Evolutionary conservation across 306 rosid species (phyloP).

Genomic region (Astragalus membranaceus): DNA sequence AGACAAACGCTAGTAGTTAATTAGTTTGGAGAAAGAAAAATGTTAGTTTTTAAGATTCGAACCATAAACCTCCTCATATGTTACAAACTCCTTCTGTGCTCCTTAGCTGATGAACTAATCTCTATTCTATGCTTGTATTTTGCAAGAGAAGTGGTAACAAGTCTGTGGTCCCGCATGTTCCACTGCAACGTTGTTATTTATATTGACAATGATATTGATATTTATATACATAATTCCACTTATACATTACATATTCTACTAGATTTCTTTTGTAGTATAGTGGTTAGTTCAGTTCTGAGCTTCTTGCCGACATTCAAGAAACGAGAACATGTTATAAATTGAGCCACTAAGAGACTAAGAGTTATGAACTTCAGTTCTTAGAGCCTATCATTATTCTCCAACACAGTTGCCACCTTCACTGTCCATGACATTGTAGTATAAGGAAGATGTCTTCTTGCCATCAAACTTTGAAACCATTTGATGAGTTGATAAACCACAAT

Average conservation of each 20-base stretch:
- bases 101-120: no score
- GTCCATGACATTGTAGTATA: conserved; percentile 66
- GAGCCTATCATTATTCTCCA: conserved; percentile 31
- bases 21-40: no score
- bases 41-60: no score
- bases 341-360: not conserved
- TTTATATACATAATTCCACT: conserved; percentile 9
- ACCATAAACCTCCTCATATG: no score
- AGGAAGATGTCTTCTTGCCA: conserved; percentile 54
- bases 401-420: conserved; percentile 39
- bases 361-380: not conserved
- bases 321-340: not conserved
- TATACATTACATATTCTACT: not conserved
- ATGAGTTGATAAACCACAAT: conserved; percentile 72
- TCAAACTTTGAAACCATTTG: conserved; percentile 76
- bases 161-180: not conserved
- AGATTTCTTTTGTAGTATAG: not conserved
- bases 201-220: not conserved
- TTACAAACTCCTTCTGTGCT: no score
- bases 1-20: no score
- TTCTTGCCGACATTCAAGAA: not conserved
- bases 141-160: not conserved
- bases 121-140: not conserved
- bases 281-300: conserved; percentile 17
- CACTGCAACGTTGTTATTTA: not conserved